Evolutionary conservation across 2,329 filamentous ascomycete genomes (phyloP).

Genomic region (Stenocarpella maydis): DNA sequence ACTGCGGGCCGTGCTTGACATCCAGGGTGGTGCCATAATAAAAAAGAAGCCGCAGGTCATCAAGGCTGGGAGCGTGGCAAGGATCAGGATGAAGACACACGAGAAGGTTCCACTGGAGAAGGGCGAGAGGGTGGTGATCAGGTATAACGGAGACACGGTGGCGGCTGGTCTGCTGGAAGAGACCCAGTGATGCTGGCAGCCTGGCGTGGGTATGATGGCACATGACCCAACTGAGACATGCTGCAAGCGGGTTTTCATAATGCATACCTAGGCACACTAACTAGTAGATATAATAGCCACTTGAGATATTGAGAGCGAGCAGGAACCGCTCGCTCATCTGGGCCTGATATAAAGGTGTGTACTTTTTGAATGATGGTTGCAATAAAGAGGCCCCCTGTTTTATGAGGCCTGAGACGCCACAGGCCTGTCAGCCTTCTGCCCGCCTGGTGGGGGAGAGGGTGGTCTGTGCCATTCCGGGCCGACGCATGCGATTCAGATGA

Average conservation of each 20-base stretch:
- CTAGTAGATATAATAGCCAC: conserved; percentile 1
- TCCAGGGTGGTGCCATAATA: conserved; percentile 74
- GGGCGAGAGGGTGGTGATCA: conserved; percentile 81
- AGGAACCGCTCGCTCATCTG: neutral
- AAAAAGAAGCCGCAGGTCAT: conserved; percentile 90
- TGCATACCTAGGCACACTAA: too few species aligned
- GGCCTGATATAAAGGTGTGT: neutral
- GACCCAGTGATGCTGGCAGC: conserved; percentile 33
- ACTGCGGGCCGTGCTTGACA: conserved; percentile 79
- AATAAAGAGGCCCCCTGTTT: neutral
- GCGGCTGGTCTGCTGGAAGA: conserved; percentile 87
- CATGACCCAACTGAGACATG: neutral
- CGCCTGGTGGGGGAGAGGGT: neutral
- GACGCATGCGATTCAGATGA: neutral
- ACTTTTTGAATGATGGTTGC: neutral
- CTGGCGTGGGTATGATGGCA: neutral
- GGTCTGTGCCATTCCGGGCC: conserved; percentile 28
- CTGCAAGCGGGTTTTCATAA: neutral
- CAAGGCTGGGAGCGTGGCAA: conserved; percentile 79
- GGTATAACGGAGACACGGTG: conserved; percentile 82
- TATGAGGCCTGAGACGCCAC: neutral
- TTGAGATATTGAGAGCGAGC: neutral
- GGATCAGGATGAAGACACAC: conserved; percentile 78
- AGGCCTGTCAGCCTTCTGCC: conserved; percentile 1
- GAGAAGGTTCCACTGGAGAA: conserved; percentile 79